These are phyloP conservation scores for Paraphaeosphaeria minitans DNA, from an alignment of 2,329 filamentous ascomycete species.

Conservation along the genomic window DNA sequence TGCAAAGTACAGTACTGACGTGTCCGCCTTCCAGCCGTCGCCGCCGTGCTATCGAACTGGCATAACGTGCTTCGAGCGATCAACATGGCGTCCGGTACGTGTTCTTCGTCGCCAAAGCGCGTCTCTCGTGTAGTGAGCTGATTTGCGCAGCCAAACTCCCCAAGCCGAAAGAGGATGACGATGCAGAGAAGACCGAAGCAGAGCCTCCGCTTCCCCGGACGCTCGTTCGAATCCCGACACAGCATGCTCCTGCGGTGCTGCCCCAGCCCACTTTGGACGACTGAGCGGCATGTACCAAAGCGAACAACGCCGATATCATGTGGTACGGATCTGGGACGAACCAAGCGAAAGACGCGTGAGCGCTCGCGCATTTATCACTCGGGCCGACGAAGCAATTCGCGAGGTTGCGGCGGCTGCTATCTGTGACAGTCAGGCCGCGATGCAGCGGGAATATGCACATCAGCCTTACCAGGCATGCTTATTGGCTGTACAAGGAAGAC, in stretches of 20 bases:
- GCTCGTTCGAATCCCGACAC: constrained; percentile 81
- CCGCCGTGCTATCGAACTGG: constrained; percentile 85
- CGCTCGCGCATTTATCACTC: background rate
- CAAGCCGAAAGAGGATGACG: constrained; percentile 58
- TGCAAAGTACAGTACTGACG: constrained; percentile 22
- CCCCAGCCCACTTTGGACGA: constrained; percentile 43
- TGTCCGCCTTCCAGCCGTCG: constrained; percentile 65
- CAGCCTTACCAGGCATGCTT: background rate
- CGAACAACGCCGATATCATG: background rate
- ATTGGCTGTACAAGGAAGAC: constrained; percentile 11
- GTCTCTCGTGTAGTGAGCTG: constrained; percentile 13
- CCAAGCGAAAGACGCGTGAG: background rate
- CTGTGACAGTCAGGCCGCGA: constrained; percentile 6
- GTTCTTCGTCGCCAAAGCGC: constrained; percentile 7
- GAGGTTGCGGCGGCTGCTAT: background rate
- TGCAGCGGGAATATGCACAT: constrained; percentile 11
- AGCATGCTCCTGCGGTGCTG: constrained; percentile 59
- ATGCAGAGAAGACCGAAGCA: constrained; percentile 47
- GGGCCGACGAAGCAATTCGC: constrained; percentile 7
- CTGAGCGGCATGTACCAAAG: constrained; percentile 23
- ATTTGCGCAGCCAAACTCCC: constrained; percentile 68
- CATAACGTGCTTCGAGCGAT: constrained; percentile 84
- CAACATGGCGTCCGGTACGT: constrained; percentile 81
- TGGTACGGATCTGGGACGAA: background rate
- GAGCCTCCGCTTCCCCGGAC: constrained; percentile 73